Evolutionary conservation across 345 rosid genomes (phyloP).

Genomic region (Cochlearia excelsa): DNA sequence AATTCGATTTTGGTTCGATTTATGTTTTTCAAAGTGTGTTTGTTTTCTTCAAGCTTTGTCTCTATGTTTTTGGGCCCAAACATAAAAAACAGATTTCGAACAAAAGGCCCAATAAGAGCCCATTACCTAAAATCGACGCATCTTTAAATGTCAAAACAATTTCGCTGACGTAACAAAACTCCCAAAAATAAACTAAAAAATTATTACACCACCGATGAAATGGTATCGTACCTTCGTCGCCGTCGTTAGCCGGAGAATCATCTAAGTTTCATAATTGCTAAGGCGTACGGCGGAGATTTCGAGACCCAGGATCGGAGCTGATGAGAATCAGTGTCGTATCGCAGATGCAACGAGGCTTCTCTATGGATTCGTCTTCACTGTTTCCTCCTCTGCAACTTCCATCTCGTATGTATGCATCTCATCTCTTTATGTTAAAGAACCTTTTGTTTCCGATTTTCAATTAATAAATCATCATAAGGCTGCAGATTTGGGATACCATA

Average conservation of each 20-base stretch:
- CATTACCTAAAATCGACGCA: conserved; percentile 26
- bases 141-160: conserved; percentile 29
- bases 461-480: too few relatives aligned
- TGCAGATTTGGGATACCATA: too few relatives aligned
- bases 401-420: conserved; percentile 48
- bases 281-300: background rate
- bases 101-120: conserved; percentile 17
- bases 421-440: background rate
- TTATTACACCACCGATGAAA: too few relatives aligned
- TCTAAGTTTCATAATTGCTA: too few relatives aligned
- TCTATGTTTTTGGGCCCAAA: conserved; percentile 2
- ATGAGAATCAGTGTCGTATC: conserved; percentile 26
- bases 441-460: too few relatives aligned
- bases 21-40: too few relatives aligned
- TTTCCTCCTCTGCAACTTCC: conserved; percentile 59
- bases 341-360: conserved; percentile 38
- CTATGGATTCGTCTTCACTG: conserved; percentile 42
- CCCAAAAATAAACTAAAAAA: too few relatives aligned
- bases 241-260: too few relatives aligned
- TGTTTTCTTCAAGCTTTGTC: too few relatives aligned
- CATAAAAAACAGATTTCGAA: background rate
- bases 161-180: conserved; percentile 21
- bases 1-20: too few relatives aligned
- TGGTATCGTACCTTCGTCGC: too few relatives aligned
- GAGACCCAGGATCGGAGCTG: background rate